A percentile compares a stretch with the other conserved stretches of the same genome.
Evolutionary conservation across 306 rosid genomes (phyloP).

Genomic region (Trifolium dubium): DNA sequence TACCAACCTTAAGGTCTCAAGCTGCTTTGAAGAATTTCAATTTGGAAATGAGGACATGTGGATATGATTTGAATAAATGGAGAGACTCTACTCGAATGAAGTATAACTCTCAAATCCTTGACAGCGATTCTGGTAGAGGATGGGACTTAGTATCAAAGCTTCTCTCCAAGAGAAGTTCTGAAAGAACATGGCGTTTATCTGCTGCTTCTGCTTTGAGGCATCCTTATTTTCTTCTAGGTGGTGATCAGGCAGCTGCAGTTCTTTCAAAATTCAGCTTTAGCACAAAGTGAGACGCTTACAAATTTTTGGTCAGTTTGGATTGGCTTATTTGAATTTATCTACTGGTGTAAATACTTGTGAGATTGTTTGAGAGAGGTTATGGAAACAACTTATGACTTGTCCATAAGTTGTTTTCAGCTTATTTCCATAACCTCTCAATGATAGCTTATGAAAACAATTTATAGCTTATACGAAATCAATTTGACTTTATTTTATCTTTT

Average conservation of each 20-base stretch:
- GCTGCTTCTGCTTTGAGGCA: constrained; percentile 84
- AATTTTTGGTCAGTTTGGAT: constrained; percentile 27
- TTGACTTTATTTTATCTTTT: not conserved
- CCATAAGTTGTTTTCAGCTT: constrained; percentile 1
- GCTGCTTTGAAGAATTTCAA: constrained; percentile 90
- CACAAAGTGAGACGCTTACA: constrained; percentile 52
- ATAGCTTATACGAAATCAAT: not conserved
- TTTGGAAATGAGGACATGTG: constrained; percentile 62
- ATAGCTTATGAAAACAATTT: not conserved
- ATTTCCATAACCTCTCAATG: not conserved
- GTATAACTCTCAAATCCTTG: constrained; percentile 67
- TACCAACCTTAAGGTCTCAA: constrained; percentile 75
- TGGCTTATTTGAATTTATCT: not conserved
- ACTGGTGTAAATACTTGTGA: not conserved
- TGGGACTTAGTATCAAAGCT: constrained; percentile 89
- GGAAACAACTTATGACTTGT: not conserved
- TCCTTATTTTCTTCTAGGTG: constrained; percentile 87
- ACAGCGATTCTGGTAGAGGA: constrained; percentile 79
- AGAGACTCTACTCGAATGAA: constrained; percentile 64
- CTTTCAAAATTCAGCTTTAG: constrained; percentile 73
- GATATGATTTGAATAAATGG: constrained; percentile 81
- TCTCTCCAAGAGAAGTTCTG: constrained; percentile 71
- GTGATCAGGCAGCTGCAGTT: constrained; percentile 90
- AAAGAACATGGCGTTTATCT: constrained; percentile 81
- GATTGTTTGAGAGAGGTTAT: not conserved